These are phyloP conservation scores for Coniochaeta sp. DNA, from an alignment of 2,329 filamentous ascomycete species.

Conservation along the genomic window DNA sequence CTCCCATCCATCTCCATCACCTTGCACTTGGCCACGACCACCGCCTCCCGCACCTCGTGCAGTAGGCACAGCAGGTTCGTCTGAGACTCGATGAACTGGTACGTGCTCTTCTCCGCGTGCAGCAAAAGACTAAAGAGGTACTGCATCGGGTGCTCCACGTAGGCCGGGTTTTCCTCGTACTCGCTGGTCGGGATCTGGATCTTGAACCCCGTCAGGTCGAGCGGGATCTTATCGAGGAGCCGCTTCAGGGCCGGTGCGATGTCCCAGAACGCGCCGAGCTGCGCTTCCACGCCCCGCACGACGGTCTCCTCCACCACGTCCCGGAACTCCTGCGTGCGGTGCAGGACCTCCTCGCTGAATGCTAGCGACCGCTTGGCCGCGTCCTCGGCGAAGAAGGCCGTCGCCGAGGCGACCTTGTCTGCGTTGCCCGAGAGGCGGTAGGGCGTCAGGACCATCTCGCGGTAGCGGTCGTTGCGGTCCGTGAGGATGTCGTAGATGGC, in stretches of 20 bases:
- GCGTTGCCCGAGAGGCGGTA: conserved; percentile 69
- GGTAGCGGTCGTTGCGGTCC: conserved; percentile 81
- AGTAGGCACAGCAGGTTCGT: conserved; percentile 83
- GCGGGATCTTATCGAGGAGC: conserved; percentile 73
- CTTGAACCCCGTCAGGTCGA: conserved; percentile 50
- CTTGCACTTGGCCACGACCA: conserved; percentile 58
- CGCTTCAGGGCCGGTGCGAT: conserved; percentile 78
- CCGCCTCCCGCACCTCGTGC: conserved; percentile 81
- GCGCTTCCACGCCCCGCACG: conserved; percentile 78
- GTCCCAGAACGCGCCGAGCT: conserved; percentile 95
- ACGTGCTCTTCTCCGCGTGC: conserved; percentile 86
- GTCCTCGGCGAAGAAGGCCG: conserved; percentile 77
- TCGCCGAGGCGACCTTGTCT: conserved; percentile 72
- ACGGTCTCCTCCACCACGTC: conserved; percentile 79
- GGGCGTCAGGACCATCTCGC: conserved; percentile 73
- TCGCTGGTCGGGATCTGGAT: conserved; percentile 75
- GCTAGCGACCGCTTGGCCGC: conserved; percentile 62
- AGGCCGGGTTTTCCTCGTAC: conserved; percentile 78
- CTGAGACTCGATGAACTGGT: conserved; percentile 95
- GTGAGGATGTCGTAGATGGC: conserved; percentile 79
- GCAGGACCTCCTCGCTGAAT: conserved; percentile 65
- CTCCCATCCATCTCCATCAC: conserved; percentile 59
- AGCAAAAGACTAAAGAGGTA: conserved; percentile 81
- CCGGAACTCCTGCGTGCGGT: conserved; percentile 70
- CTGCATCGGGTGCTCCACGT: conserved; percentile 74